Evolutionary conservation across 2,329 filamentous ascomycete genomes (phyloP).

Genomic region (Paecilomyces dactylethromorphus): DNA sequence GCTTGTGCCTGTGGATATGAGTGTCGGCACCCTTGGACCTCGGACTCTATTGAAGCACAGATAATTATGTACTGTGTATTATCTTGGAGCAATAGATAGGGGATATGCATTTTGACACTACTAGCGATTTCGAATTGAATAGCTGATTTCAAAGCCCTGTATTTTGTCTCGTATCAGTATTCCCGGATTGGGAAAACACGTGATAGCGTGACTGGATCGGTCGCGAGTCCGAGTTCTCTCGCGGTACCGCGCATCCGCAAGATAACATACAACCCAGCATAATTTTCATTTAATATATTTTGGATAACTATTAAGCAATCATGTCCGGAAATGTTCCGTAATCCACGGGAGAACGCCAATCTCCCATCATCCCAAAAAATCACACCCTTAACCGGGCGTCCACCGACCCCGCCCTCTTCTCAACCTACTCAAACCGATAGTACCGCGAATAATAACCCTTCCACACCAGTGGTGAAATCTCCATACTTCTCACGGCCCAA

Average conservation of each 20-base stretch:
- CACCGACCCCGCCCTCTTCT: slow-evolving; percentile 1
- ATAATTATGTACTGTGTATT: background rate
- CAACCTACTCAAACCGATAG: background rate
- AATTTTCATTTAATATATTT: slow-evolving; percentile 11
- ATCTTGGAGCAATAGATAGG: background rate
- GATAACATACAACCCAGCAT: background rate
- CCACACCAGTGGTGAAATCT: background rate
- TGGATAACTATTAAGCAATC: background rate
- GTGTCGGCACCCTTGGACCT: background rate
- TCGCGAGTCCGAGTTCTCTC: background rate
- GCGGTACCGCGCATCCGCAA: background rate
- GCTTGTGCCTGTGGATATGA: background rate
- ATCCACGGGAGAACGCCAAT: slow-evolving; percentile 2
- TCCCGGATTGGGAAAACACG: background rate
- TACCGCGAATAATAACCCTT: background rate
- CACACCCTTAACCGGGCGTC: slow-evolving; percentile 1
- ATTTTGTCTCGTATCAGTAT: background rate
- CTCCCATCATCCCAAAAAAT: background rate
- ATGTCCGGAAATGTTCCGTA: slow-evolving; percentile 3
- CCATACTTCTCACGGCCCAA: background rate
- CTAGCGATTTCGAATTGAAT: background rate
- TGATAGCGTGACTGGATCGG: background rate
- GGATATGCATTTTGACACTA: background rate
- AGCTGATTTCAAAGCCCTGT: background rate
- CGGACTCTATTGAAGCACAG: background rate